Evolutionary conservation across 2,329 filamentous ascomycete genomes (phyloP), one percentile per base, ranked within the genome.

Genomic region (Truncatella angustata): DNA sequence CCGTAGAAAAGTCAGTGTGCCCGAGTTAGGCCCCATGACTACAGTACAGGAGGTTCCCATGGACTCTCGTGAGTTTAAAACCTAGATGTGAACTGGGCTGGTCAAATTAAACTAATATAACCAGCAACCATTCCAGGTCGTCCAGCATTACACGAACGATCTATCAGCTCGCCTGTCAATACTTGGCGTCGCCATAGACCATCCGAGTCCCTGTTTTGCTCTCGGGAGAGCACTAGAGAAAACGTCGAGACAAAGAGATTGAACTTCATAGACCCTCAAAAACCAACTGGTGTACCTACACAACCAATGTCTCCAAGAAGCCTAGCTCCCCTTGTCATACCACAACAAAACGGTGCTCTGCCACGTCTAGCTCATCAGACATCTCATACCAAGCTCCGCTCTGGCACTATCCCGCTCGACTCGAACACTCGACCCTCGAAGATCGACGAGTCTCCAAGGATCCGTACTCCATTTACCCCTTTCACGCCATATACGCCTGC

Each of bases 51-150:
- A 87, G 63, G 69, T 79, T 45, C 67, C 82, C 48, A 87, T 88
- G 83, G 85, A 88, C 68, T 88, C 85, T 61, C 85, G 85, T 88
- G 74, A 73, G 85, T 74, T 48, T 24, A 18, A 16, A 23, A 39
- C 14, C 14, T 21, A 20, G 21, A 47, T 28, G 28, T 21, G 28
- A 18, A 9, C 32, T 23, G 42, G n/a, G 32, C 32, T 23, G 35
- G 14, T 40, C 46, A 54, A 50, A 47, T 48, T 61, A 63, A 47
- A 68, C 60, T n/a, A 45, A 42, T 35, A 40, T 3, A n/a, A n/a
- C n/a, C 57, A 87, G 84, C 85, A 56, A 87, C 85, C 24, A 86
- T 88, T 58, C 85, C 85, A 30, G 84, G 84, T 36, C 78, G 83
- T 5, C 84, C 82, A 51, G 75, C 84, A 30, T 67, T 86, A 23